Conservation (phyloP, 805 yeast genomes). For the Candida maesae region DNA sequence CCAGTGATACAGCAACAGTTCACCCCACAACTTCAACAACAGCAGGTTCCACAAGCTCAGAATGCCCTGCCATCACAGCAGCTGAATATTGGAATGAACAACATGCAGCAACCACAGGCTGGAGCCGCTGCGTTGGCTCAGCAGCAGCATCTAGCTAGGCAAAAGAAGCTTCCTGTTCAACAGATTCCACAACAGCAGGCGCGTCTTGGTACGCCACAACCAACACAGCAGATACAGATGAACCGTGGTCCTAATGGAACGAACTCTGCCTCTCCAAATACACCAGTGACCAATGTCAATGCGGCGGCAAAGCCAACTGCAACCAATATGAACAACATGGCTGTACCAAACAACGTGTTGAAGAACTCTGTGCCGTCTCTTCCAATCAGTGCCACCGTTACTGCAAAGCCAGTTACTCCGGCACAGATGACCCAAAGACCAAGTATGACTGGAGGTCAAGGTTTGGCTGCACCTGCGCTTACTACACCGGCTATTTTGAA, state of each 20-base stretch:
- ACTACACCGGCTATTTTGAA: constrained; percentile 72
- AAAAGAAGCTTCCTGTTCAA: constrained; percentile 7
- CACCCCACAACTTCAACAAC: constrained; percentile 17
- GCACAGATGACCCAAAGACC: constrained; percentile 72
- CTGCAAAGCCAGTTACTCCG: constrained; percentile 63
- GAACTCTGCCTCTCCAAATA: constrained; percentile 27
- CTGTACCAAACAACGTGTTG: constrained; percentile 30
- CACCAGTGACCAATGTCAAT: constrained; percentile 44
- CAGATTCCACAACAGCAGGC: constrained; percentile 15
- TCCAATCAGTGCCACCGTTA: constrained; percentile 66
- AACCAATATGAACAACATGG: constrained; percentile 23
- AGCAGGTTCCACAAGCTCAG: constrained; percentile 1
- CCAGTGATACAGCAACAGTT: constrained; percentile 11
- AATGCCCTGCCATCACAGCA: background rate
- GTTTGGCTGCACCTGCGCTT: constrained; percentile 63
- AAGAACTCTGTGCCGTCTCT: constrained; percentile 52
- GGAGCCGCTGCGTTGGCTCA: background rate
- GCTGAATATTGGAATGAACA: background rate
- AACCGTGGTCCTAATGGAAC: constrained; percentile 15
- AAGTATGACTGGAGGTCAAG: constrained; percentile 78
- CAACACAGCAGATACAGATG: constrained; percentile 8
- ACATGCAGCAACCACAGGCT: background rate
- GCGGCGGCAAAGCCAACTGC: constrained; percentile 44
- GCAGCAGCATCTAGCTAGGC: constrained; percentile 15
- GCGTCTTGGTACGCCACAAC: constrained; percentile 22